Evolutionary conservation across 495 filamentous ascomycete species (phyloP).

Genomic region (Aeminium ludgeri): DNA sequence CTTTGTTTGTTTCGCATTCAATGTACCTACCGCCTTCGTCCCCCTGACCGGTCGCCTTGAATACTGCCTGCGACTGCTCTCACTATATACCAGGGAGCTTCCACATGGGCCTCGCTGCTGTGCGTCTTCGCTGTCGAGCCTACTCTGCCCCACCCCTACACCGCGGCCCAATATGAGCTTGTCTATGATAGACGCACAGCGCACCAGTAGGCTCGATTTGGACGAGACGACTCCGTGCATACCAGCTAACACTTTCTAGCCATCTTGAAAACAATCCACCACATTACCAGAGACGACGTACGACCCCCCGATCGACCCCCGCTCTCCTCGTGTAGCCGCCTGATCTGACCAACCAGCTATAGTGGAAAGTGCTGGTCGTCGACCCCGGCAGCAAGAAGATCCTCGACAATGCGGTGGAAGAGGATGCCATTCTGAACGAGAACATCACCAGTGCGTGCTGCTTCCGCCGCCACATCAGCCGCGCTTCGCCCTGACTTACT

Average conservation of each 20-base stretch:
- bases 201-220: conserved; percentile 17
- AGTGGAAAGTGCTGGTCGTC: conserved; percentile 94
- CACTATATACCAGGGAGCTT: no score
- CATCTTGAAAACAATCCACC: conserved; percentile 41
- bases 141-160: neutral
- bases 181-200: conserved; percentile 27
- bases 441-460: conserved; percentile 67
- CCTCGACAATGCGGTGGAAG: conserved; percentile 71
- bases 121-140: no score
- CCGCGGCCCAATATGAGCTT: conserved; percentile 20
- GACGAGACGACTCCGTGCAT: no score
- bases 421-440: conserved; percentile 88
- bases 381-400: conserved; percentile 66
- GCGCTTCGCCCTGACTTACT: conserved; percentile 20
- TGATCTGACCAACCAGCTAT: conserved; percentile 17
- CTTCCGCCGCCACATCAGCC: neutral
- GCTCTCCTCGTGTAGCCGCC: conserved; percentile 5
- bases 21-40: no score
- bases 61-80: no score
- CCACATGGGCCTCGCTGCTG: no score
- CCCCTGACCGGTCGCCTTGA: no score
- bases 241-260: conserved; percentile 25
- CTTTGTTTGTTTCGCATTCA: no score
- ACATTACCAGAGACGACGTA: conserved; percentile 44
- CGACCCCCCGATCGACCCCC: conserved; percentile 10